Evolutionary conservation across 148 eudicot genomes (phyloP), one percentile per base, ranked within the genome.

Genomic region (Rhododendron ferrugineum): DNA sequence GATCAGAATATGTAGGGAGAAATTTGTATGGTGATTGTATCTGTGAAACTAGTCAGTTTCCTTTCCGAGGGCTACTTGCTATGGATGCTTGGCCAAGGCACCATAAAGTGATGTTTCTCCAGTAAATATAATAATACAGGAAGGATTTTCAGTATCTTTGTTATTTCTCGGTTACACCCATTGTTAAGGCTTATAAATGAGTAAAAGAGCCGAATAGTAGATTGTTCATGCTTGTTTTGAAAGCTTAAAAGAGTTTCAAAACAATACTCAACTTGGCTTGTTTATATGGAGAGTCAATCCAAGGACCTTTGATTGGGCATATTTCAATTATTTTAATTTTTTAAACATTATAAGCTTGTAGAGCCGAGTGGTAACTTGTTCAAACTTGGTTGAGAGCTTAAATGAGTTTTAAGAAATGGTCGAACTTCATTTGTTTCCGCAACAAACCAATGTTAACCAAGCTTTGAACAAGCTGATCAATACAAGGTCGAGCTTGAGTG

Each of bases 1-100:
- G 49, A 87, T 81, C 52, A 78, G 64, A 84, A 70, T 32, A 49
- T 23, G 86, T 22, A 20, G 44, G 54, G 26, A 42, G 47, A 50
- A 26, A 20, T 70, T 44, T n/a, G 60, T 58, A 36, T 80, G 84
- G 20, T 36, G 46, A 44, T 28, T 83, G 79, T 42, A 64, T 82
- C 54, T 20, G 22, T 82, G 30, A 2, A 64, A 62, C 54, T 62
- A 72, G 14, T n/a, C 36, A 42, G 54, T 73, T 82, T 82, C 22
- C 30, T 64, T 64, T 23, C 72, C 1, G 26, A 30, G 50, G 23
- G 74, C 73, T 22, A 23, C 50, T 23, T 82, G 74, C 40, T 10
- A 60, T 82, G 50, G 36, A 82, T 82, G 84, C 1, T 22, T 42
- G 42, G 84, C 75, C 64, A 44, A 20, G 7, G 64, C 64, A 15